Base-by-base conservation (phyloP, 2,329 filamentous ascomycete species). In the Fusarium newnesense region DNA sequence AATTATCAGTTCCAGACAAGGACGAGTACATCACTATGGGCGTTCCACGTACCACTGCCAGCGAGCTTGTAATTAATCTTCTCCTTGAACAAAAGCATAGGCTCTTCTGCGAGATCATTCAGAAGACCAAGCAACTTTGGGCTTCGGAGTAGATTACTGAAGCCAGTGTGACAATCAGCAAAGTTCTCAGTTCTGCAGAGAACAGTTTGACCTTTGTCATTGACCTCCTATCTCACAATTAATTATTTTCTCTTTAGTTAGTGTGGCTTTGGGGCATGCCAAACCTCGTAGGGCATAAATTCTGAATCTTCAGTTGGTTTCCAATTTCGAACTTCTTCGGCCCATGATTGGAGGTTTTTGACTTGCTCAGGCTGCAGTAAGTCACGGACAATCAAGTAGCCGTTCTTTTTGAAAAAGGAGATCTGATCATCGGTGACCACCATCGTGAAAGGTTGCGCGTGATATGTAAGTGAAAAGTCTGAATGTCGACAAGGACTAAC, bases 21-120 rank as follows among this genome's bases (percentile, higher is more conserved):
- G 7, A 16, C 16, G 3, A 3, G 16, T 4, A 6, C 4, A 3
- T n/a, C 7, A 16, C 28, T 0, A n/a, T 4, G 3, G 19, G 18
- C n/a, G 2, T 4, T 7, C 11, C 6, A 4, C 24, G 52, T 53
- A 60, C 44, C 57, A 4, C 57, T 60, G 1, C 57, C 57, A n/a
- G 57, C 5, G 1, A 60, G 57, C 2, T 60, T 60, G 12, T 60
- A 60, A 19, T 60, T 60, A 0, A 60, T 60, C 44, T 60, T 60
- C 11, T 60, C 57, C 44, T 60, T 60, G 2, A 60, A 60, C 18
- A 60, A 21, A 30, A 60, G 44, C 44, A 60, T 60, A n/a, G 44
- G 44, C 3, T 60, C 44, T 11, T 26, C 44, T 0, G 57, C 57
- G 4, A 60, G 57, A 11, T 60, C 44, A 3, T 53, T 60, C 7